Evolutionary conservation across 805 yeast genomes (phyloP).

Genomic region (Dipodascopsis tothii): DNA sequence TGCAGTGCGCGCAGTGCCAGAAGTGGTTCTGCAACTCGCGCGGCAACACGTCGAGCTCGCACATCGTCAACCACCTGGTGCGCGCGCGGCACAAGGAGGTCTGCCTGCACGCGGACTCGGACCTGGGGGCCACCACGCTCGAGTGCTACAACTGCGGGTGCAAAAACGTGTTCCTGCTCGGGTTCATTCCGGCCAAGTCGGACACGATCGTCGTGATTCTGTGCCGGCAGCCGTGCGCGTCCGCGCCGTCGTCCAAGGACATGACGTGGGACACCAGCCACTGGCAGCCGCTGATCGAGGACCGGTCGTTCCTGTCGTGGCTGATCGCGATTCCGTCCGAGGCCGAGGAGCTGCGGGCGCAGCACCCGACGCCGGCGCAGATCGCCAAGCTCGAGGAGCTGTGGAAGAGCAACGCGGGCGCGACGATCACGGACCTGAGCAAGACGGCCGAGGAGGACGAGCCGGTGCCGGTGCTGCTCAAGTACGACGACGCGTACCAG

Average conservation of each 20-base stretch:
- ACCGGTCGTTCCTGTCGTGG: constrained; percentile 74
- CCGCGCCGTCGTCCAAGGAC: constrained; percentile 48
- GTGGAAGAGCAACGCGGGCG: constrained; percentile 68
- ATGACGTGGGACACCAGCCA: constrained; percentile 77
- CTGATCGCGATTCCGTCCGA: constrained; percentile 64
- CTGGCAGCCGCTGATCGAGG: constrained; percentile 82
- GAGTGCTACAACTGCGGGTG: constrained; percentile 90
- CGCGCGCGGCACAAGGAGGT: constrained; percentile 68
- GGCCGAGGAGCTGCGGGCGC: constrained; percentile 51
- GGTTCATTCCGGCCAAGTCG: constrained; percentile 79
- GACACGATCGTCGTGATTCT: constrained; percentile 80
- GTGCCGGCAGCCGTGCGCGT: constrained; percentile 75
- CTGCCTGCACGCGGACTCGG: constrained; percentile 68
- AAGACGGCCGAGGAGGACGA: constrained; percentile 47
- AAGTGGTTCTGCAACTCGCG: constrained; percentile 88
- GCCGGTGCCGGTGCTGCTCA: constrained; percentile 61
- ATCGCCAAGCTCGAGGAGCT: constrained; percentile 67
- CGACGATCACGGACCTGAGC: constrained; percentile 62
- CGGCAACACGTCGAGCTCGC: constrained; percentile 55
- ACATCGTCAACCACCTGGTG: constrained; percentile 78
- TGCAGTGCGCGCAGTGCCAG: constrained; percentile 66
- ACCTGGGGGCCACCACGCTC: constrained; percentile 74
- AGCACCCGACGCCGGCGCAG: constrained; percentile 53
- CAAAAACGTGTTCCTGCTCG: constrained; percentile 69
- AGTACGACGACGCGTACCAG: constrained; percentile 75